Conservation (phyloP, 139 green algal genomes). For the Chlorella vulgaris region DNA sequence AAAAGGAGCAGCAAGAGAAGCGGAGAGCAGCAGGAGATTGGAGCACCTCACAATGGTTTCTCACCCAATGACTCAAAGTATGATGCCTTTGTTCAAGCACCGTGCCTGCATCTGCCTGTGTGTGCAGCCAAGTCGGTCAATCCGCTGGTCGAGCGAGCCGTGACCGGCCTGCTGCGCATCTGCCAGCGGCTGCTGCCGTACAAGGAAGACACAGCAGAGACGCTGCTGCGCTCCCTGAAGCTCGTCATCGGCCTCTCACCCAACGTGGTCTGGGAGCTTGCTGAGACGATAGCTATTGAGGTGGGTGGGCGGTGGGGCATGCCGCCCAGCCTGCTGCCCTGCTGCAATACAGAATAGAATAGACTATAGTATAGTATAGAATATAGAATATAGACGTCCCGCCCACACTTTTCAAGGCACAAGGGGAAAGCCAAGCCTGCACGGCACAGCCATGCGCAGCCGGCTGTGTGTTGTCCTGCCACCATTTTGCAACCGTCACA, state of each 20-base stretch:
- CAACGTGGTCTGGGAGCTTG: constrained; percentile 71
- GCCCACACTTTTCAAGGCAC: too few species aligned
- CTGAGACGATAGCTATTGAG: constrained; percentile 73
- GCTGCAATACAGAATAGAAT: background rate
- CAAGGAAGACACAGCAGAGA: constrained; percentile 85
- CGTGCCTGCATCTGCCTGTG: too few species aligned
- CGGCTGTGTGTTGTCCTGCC: background rate
- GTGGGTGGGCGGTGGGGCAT: background rate
- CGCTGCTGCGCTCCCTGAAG: constrained; percentile 78
- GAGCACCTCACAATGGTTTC: too few species aligned
- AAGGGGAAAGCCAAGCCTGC: too few species aligned
- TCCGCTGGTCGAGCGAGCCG: constrained; percentile 78
- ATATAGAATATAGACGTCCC: too few species aligned
- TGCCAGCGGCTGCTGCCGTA: constrained; percentile 91
- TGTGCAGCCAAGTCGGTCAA: constrained; percentile 7
- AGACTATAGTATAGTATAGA: background rate
- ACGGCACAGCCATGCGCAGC: too few species aligned
- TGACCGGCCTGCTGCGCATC: constrained; percentile 83
- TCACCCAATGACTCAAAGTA: too few species aligned
- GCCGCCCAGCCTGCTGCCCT: too few species aligned
- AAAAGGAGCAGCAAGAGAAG: too few species aligned
- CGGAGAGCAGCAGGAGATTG: too few species aligned
- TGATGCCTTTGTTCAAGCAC: too few species aligned
- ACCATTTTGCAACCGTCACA: background rate
- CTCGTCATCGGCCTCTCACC: constrained; percentile 82